Base-by-base conservation (phyloP, 768 basidiomycete species). In the Favolaschia claudopus region DNA sequence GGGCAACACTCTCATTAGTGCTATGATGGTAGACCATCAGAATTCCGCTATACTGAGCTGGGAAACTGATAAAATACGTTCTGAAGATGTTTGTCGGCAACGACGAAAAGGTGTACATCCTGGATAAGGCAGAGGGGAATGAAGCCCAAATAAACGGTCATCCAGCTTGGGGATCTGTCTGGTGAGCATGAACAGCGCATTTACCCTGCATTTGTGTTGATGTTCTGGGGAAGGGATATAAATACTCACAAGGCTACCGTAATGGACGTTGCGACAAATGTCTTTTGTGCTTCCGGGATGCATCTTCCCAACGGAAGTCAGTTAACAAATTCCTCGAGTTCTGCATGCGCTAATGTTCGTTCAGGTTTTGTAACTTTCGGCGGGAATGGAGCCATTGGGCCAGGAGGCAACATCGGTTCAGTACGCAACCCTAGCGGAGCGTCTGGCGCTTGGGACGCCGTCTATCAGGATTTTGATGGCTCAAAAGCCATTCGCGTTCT, bases 71-170 rank as follows among this genome's bases (percentile, higher is more conserved):
- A n/a, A n/a, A n/a, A n/a, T 1, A 19, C 28, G 17, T 27, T 24
- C 7, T 44, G 29, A 68, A 87, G 87, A 82, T 87, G 81, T 89
- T 91, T 71, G 75, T 91, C 47, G 89, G 87, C 27, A 88, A 85
- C 55, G 74, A 78, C 10, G 76, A 89, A 49, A 89, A 85, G 67
- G 84, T 93, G 2, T 93, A 92, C 75, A 88, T 92, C 34, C 75
- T 92, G 10, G 91, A 93, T 77, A 93, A 93, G 78, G 82, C 84
- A 0, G 89, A 92, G 69, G 84, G 82, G n/a, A 92, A 92, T 67
- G 75, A 78, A 1, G 77, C 79, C 2, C 69, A 75, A 55, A 81
- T 91, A 55, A 76, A 80, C 44, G 82, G 81, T 4, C 89, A 89
- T 68, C 77, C 89, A 1, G 85, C 86, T 0, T 87, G 85, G 81